phyloP scores from a whole-genome alignment of 78 protist species.

The Cavenderia fasciculata region DNA sequence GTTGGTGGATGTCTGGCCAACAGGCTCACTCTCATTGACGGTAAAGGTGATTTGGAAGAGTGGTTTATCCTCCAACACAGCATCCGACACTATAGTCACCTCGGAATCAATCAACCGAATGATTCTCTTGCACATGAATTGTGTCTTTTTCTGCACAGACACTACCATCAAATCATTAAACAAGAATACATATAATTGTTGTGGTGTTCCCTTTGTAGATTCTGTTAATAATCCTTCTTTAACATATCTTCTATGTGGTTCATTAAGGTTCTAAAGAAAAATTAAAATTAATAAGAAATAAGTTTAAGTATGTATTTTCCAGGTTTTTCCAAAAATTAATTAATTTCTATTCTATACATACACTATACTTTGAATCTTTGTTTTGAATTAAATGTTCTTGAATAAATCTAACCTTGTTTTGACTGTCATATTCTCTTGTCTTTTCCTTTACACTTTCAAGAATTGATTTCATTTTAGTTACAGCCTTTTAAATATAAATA shows the following conservation, averaged over 20 bases:
- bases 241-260: slow-evolving; percentile 72
- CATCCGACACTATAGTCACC: neutral
- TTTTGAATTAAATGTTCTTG: slow-evolving; percentile 27
- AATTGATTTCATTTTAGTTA: slow-evolving; percentile 58
- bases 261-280: slow-evolving; percentile 45
- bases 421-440: slow-evolving; percentile 56
- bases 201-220: neutral
- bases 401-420: slow-evolving; percentile 66
- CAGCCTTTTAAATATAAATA: slow-evolving; percentile 49
- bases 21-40: neutral
- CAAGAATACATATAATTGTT: slow-evolving; percentile 42
- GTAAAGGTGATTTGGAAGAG: slow-evolving; percentile 31
- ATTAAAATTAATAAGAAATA: too few relatives aligned
- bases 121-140: slow-evolving; percentile 5
- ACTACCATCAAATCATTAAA: slow-evolving; percentile 40
- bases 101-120: slow-evolving; percentile 22
- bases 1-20: neutral
- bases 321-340: too few relatives aligned
- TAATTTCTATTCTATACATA: too few relatives aligned
- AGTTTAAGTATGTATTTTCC: too few relatives aligned
- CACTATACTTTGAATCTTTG: too few relatives aligned
- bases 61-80: slow-evolving; percentile 38
- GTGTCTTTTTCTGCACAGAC: slow-evolving; percentile 12
- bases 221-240: slow-evolving; percentile 41
- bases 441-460: slow-evolving; percentile 70